These are phyloP conservation scores for Colletotrichum costaricense DNA, from an alignment of 2,329 filamentous ascomycete species.

Conservation along the genomic window DNA sequence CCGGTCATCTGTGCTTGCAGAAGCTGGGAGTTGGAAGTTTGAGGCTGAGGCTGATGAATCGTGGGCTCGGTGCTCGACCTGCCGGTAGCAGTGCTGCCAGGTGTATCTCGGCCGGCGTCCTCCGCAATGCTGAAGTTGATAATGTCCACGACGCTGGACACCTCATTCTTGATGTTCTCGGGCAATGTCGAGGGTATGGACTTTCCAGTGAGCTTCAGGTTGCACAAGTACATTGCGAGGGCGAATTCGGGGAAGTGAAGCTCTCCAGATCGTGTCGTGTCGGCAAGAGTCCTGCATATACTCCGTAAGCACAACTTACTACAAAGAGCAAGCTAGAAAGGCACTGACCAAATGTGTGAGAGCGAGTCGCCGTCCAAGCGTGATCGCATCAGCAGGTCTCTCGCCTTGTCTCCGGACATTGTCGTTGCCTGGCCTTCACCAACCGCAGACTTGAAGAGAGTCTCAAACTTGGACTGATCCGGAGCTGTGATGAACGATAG, in stretches of 20 bases:
- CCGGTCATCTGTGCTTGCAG: slow-evolving; percentile 77
- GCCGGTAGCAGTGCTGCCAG: slow-evolving; percentile 71
- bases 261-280: slow-evolving; percentile 96
- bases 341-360: slow-evolving; percentile 87
- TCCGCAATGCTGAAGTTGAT: slow-evolving; percentile 95
- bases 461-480: slow-evolving; percentile 97
- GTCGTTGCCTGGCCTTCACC: slow-evolving; percentile 81
- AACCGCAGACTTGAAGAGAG: slow-evolving; percentile 94
- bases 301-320: slow-evolving; percentile 37
- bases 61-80: slow-evolving; percentile 62
- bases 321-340: not conserved
- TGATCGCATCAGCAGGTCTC: slow-evolving; percentile 88
- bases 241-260: slow-evolving; percentile 98
- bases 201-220: slow-evolving; percentile 90
- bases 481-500: slow-evolving; percentile 95
- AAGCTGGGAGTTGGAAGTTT: slow-evolving; percentile 76
- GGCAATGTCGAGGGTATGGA: slow-evolving; percentile 79
- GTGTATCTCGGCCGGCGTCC: slow-evolving; percentile 64
- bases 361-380: slow-evolving; percentile 88
- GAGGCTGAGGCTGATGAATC: slow-evolving; percentile 78
- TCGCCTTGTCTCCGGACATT: slow-evolving; percentile 91
- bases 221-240: slow-evolving; percentile 98
- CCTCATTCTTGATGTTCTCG: slow-evolving; percentile 92
- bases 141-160: slow-evolving; percentile 99
- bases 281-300: slow-evolving; percentile 79